Evolutionary conservation across 768 basidiomycete species (phyloP).

Genomic region (Omphalotus guepiniiformis): DNA sequence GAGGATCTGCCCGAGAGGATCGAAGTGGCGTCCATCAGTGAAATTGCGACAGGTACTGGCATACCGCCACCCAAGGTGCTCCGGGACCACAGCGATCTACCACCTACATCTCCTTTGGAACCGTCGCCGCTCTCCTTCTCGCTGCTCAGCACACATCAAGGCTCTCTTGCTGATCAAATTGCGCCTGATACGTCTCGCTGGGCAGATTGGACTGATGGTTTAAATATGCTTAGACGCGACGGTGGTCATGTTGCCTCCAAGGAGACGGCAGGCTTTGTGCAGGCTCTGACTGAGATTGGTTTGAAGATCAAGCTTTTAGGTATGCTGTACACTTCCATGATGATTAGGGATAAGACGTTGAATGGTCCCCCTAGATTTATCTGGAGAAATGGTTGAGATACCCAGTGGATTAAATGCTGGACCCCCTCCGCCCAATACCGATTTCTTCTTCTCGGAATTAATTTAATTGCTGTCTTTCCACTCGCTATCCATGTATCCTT

Average conservation of each 20-base stretch:
- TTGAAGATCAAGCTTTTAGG: constrained; percentile 87
- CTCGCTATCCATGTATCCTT: not conserved
- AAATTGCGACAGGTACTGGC: constrained; percentile 74
- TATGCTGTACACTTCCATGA: constrained; percentile 32
- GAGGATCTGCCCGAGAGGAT: constrained; percentile 88
- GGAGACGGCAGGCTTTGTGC: constrained; percentile 83
- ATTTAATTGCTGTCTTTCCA: not conserved
- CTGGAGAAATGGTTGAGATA: constrained; percentile 87
- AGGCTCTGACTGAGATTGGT: constrained; percentile 86
- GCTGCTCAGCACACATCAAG: constrained; percentile 63
- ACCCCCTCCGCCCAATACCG: constrained; percentile 71
- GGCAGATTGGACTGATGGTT: constrained; percentile 93
- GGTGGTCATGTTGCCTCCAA: constrained; percentile 80
- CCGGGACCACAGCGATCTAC: constrained; percentile 57
- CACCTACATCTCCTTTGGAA: constrained; percentile 44
- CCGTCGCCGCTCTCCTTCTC: constrained; percentile 76
- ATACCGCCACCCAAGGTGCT: constrained; percentile 61
- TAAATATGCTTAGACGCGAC: constrained; percentile 82
- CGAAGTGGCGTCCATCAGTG: constrained; percentile 74
- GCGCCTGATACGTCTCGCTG: constrained; percentile 75
- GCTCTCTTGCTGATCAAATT: constrained; percentile 72
- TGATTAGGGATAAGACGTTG: not conserved
- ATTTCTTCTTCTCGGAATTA: constrained; percentile 83
- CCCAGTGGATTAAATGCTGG: constrained; percentile 77
- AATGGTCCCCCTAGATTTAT: constrained; percentile 72